These are phyloP conservation scores for Aureobasidium sp. DNA, from an alignment of 2,329 filamentous ascomycete species.

Conservation along the genomic window DNA sequence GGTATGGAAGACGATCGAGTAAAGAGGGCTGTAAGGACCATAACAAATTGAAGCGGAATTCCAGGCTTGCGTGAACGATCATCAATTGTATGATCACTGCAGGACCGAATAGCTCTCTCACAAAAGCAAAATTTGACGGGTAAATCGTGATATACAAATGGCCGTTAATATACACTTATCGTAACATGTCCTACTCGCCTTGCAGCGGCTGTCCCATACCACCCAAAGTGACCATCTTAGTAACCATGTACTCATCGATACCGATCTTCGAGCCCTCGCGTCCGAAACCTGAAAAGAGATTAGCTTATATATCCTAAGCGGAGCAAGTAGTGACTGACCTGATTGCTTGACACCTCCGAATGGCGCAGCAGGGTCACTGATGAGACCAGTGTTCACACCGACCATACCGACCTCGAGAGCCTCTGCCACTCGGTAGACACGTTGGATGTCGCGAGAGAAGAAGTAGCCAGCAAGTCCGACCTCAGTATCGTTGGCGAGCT, in stretches of 20 bases:
- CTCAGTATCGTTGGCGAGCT: constrained; percentile 70
- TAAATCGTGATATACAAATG: background rate
- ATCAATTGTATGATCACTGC: background rate
- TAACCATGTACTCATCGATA: constrained; percentile 43
- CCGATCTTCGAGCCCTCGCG: constrained; percentile 45
- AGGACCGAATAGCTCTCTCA: no score
- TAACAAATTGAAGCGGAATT: no score
- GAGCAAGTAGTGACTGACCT: background rate
- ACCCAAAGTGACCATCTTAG: constrained; percentile 48
- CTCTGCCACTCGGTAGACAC: constrained; percentile 55
- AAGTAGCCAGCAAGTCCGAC: constrained; percentile 94
- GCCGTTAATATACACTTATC: background rate
- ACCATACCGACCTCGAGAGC: constrained; percentile 80
- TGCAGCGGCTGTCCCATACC: constrained; percentile 55
- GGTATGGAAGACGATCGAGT: no score
- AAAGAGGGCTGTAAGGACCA: no score
- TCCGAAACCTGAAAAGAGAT: constrained; percentile 34
- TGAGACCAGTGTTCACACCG: constrained; percentile 50
- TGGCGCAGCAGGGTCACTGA: constrained; percentile 39
- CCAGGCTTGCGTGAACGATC: no score
- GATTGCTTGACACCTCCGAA: constrained; percentile 37
- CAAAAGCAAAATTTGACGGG: background rate
- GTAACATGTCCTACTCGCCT: constrained; percentile 13
- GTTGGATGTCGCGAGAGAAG: constrained; percentile 59
- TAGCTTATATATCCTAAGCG: constrained; percentile 19